Percentiles rank a stretch among this genome's conserved stretches.
Conservation (phyloP, 805 yeast species). For the Kodamaea sagamina region DNA sequence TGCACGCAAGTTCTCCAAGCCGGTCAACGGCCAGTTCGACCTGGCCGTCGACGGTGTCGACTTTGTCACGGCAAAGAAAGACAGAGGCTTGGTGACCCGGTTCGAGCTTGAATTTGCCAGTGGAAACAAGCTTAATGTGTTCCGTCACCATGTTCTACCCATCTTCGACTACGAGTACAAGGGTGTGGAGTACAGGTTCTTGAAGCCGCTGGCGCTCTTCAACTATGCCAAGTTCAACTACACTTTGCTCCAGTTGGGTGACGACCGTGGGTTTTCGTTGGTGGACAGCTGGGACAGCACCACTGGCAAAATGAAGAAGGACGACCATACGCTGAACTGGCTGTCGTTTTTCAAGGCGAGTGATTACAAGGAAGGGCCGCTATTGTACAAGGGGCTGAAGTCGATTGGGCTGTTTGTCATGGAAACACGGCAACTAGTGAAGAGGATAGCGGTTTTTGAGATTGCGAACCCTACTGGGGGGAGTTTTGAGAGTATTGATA, state of each 20-base stretch:
- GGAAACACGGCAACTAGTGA: not conserved
- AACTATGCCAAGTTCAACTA: slow-evolving; percentile 2
- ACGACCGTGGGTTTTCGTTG: slow-evolving; percentile 7
- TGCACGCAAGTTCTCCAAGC: not conserved
- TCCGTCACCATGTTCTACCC: slow-evolving; percentile 10
- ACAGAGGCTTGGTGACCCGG: slow-evolving; percentile 3
- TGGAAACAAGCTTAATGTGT: slow-evolving; percentile 9
- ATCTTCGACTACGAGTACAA: slow-evolving; percentile 13
- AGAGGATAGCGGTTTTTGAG: not conserved
- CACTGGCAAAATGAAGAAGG: slow-evolving; percentile 6
- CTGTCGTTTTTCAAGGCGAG: not conserved
- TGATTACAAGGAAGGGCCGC: not conserved
- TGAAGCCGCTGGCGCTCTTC: slow-evolving; percentile 4
- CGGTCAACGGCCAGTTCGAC: slow-evolving; percentile 1
- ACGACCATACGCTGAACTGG: not conserved
- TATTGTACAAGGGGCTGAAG: slow-evolving; percentile 6
- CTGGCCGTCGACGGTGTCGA: slow-evolving; percentile 5
- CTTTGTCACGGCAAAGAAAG: slow-evolving; percentile 4
- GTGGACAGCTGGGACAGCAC: slow-evolving; percentile 13
- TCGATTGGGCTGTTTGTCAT: slow-evolving; percentile 8
- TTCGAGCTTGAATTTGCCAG: slow-evolving; percentile 5
- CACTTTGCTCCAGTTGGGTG: slow-evolving; percentile 1
- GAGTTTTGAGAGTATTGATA: not conserved
- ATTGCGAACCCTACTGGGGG: not conserved
- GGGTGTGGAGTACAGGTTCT: slow-evolving; percentile 10